Percentiles rank a stretch among this genome's conserved stretches.
These are phyloP conservation scores for Scenedesmus sp. DNA, from an alignment of 163 green algal species.

Conservation along the genomic window DNA sequence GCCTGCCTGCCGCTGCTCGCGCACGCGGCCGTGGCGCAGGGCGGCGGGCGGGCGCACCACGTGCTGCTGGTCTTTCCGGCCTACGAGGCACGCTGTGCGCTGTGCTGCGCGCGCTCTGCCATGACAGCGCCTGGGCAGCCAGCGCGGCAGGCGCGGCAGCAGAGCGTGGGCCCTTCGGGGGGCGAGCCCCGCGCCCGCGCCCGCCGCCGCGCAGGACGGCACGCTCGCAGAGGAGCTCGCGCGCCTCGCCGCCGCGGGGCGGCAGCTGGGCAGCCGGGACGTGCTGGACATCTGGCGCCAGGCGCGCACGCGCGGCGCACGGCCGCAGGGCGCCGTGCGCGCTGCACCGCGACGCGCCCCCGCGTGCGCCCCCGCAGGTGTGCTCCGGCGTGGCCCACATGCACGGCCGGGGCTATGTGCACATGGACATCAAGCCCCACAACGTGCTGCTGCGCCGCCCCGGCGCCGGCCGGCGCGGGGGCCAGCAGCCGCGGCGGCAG, in stretches of 20 bases:
- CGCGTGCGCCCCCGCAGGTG: slow-evolving; percentile 68
- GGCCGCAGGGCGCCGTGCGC: too few relatives aligned
- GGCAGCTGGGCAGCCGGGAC: slow-evolving; percentile 54
- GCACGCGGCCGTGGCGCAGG: slow-evolving; percentile 48
- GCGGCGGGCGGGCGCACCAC: neutral
- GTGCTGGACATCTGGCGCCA: slow-evolving; percentile 78
- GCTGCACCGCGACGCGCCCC: too few relatives aligned
- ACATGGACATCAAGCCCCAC: slow-evolving; percentile 91
- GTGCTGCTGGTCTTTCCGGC: slow-evolving; percentile 37
- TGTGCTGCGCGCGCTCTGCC: neutral
- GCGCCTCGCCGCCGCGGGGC: slow-evolving; percentile 34
- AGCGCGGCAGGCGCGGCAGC: neutral
- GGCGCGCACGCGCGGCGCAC: slow-evolving; percentile 36
- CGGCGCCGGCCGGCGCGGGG: neutral
- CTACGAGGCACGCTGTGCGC: slow-evolving; percentile 28
- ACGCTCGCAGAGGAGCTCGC: slow-evolving; percentile 76
- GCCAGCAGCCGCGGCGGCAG: slow-evolving; percentile 32
- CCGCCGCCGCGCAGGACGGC: slow-evolving; percentile 62
- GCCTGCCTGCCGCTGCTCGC: slow-evolving; percentile 81
- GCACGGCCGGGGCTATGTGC: slow-evolving; percentile 71
- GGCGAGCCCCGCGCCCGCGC: too few relatives aligned
- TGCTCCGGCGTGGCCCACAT: slow-evolving; percentile 73
- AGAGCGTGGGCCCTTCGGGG: neutral
- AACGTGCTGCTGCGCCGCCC: slow-evolving; percentile 67
- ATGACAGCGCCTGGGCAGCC: neutral